A percentile compares a stretch with the other conserved stretches of the same genome.
phyloP scores from a whole-genome alignment of 495 filamentous ascomycete genomes.

The Podospora pseudoanserina region DNA sequence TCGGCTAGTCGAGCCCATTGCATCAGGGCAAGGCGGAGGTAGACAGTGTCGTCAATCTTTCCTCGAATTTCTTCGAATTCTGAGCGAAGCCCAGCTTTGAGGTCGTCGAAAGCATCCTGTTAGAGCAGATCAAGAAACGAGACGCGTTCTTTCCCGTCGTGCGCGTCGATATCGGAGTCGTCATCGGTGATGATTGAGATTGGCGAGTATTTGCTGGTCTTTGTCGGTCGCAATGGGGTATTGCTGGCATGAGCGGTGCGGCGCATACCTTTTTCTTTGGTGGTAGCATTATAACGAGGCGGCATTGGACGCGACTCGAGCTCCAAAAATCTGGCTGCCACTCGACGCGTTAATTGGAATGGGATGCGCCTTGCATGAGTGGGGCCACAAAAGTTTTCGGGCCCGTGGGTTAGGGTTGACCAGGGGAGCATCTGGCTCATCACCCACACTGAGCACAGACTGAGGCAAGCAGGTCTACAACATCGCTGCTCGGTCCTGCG shows the following conservation, averaged over 20 bases:
- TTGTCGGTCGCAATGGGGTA: background rate
- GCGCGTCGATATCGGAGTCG: background rate
- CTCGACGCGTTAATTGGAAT: too few species aligned
- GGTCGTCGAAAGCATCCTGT: conserved; percentile 13
- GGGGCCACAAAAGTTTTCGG: too few species aligned
- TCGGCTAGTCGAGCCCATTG: conserved; percentile 19
- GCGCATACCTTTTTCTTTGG: conserved; percentile 1
- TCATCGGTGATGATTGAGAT: background rate
- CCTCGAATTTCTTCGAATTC: conserved; percentile 11
- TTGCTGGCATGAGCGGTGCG: background rate
- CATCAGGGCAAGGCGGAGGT: conserved; percentile 13
- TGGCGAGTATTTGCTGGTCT: background rate
- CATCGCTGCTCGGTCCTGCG: too few species aligned
- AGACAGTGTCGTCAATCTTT: background rate
- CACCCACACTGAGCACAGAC: too few species aligned
- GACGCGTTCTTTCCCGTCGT: background rate
- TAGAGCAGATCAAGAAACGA: conserved; percentile 8
- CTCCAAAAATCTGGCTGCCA: background rate
- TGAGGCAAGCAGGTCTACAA: too few species aligned
- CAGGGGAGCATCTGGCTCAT: too few species aligned
- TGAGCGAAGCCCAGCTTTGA: conserved; percentile 10
- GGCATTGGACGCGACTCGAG: background rate
- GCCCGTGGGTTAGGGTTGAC: too few species aligned
- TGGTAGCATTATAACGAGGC: background rate
- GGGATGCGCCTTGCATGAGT: too few species aligned